Percentiles rank a stretch among this genome's conserved stretches.
phyloP scores from a whole-genome alignment of 345 rosid genomes.

The Syzygium grande region DNA sequence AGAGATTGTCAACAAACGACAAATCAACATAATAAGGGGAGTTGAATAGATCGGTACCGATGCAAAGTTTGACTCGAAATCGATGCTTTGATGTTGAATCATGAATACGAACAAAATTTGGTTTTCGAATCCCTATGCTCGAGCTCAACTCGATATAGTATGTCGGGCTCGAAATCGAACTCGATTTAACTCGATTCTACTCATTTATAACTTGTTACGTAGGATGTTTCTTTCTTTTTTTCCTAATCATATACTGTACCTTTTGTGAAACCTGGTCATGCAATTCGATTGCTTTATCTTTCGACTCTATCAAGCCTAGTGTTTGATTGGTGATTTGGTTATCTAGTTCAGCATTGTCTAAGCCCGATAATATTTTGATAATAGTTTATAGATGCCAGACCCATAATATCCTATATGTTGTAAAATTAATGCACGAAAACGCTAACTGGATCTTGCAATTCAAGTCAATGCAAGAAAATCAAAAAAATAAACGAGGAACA shows the following conservation, averaged over 20 bases:
- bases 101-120: not conserved
- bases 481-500: too few relatives aligned
- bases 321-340: not conserved
- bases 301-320: not conserved
- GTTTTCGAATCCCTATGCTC: not conserved
- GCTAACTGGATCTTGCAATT: too few relatives aligned
- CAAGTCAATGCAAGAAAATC: too few relatives aligned
- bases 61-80: too few relatives aligned
- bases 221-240: too few relatives aligned
- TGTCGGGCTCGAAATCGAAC: not conserved
- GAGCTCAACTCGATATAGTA: not conserved
- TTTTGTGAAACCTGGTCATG: not conserved
- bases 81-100: not conserved
- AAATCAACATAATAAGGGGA: too few relatives aligned
- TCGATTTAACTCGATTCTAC: not conserved
- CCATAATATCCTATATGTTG: too few relatives aligned
- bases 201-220: too few relatives aligned
- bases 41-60: too few relatives aligned
- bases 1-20: too few relatives aligned
- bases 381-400: not conserved
- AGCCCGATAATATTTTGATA: not conserved
- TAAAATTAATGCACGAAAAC: too few relatives aligned
- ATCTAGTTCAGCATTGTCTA: not conserved
- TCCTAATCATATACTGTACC: not conserved
- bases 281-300: not conserved